Conservation (phyloP, 371 early-diverging fungal species). For the Scutellospora calospora region DNA sequence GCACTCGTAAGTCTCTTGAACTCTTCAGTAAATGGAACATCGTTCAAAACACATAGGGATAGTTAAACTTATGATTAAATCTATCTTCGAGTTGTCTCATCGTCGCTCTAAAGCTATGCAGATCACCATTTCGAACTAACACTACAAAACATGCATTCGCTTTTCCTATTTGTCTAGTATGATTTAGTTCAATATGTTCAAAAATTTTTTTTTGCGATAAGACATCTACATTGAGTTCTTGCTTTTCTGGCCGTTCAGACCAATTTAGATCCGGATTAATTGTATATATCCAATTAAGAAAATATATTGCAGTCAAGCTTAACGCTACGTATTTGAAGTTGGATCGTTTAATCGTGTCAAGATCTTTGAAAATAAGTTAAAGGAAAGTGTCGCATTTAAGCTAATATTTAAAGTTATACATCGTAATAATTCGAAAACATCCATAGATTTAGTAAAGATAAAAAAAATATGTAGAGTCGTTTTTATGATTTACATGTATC, state of each 20-base stretch:
- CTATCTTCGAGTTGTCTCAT: slow-evolving; percentile 83
- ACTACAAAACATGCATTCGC: slow-evolving; percentile 20
- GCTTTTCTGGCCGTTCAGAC: not conserved
- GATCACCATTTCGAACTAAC: slow-evolving; percentile 73
- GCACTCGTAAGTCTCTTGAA: slow-evolving; percentile 66
- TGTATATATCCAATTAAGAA: slow-evolving; percentile 5
- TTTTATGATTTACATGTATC: too few species aligned
- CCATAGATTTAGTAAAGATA: too few species aligned
- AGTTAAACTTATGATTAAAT: slow-evolving; percentile 85
- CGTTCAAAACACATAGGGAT: slow-evolving; percentile 94
- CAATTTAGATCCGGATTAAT: not conserved
- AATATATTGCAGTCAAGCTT: not conserved
- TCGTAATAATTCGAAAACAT: too few species aligned
- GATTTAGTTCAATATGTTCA: not conserved
- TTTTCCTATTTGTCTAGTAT: slow-evolving; percentile 5
- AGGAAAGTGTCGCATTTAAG: too few species aligned
- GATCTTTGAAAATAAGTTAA: too few species aligned
- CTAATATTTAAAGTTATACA: too few species aligned
- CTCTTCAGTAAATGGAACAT: slow-evolving; percentile 81
- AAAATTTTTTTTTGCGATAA: not conserved
- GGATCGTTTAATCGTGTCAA: slow-evolving; percentile 8
- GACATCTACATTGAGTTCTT: not conserved
- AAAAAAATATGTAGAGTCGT: too few species aligned
- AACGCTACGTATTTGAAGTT: slow-evolving; percentile 11
- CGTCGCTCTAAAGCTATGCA: slow-evolving; percentile 72